A percentile compares a stretch with the other conserved stretches of the same genome.
Conservation (phyloP, 495 filamentous ascomycete species). For the Alectoria sarmentosa region DNA sequence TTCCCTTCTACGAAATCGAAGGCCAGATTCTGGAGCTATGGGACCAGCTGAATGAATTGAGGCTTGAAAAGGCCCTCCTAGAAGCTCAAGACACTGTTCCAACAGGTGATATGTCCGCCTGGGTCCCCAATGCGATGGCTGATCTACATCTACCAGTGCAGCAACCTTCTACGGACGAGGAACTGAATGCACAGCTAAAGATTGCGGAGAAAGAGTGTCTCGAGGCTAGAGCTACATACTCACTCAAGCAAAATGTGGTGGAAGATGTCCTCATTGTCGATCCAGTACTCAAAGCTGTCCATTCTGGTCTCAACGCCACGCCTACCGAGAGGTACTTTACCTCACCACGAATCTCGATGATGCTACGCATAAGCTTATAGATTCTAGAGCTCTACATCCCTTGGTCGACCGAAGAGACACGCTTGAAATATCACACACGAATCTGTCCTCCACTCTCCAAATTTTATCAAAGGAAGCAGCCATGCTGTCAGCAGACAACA, state of each 20-base stretch:
- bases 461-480: slow-evolving; percentile 42
- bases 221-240: slow-evolving; percentile 60
- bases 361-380: slow-evolving; percentile 16
- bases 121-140: slow-evolving; percentile 4
- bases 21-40: slow-evolving; percentile 57
- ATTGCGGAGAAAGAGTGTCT: slow-evolving; percentile 57
- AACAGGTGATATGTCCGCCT: not conserved
- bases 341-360: slow-evolving; percentile 1
- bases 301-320: slow-evolving; percentile 57
- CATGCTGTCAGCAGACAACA: slow-evolving; percentile 48
- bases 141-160: slow-evolving; percentile 27
- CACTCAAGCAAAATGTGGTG: slow-evolving; percentile 58
- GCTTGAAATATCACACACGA: slow-evolving; percentile 52
- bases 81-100: slow-evolving; percentile 31
- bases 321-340: slow-evolving; percentile 55
- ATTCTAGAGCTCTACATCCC: slow-evolving; percentile 54
- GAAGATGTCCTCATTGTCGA: slow-evolving; percentile 60
- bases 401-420: slow-evolving; percentile 61
- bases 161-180: slow-evolving; percentile 34
- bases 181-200: slow-evolving; percentile 45
- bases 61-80: slow-evolving; percentile 61
- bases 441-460: slow-evolving; percentile 45
- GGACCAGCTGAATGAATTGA: slow-evolving; percentile 60
- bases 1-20: slow-evolving; percentile 56
- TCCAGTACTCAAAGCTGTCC: slow-evolving; percentile 69